Evolutionary conservation across 768 basidiomycete genomes (phyloP), one percentile per base, ranked within the genome.

Genomic region (Favolaschia claudopus): DNA sequence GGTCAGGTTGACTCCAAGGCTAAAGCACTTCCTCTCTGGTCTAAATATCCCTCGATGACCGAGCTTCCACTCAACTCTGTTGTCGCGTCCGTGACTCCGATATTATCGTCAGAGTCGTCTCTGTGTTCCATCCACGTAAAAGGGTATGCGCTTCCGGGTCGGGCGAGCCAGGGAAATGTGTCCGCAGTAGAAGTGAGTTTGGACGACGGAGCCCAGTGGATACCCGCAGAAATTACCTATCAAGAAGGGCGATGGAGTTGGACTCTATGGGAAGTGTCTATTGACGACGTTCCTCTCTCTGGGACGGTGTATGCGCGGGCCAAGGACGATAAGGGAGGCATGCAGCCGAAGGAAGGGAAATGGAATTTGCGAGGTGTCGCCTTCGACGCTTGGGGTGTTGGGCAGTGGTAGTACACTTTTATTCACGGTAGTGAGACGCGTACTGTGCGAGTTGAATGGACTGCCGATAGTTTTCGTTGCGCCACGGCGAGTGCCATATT

Each of bases 301-400:
- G 82, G 81, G 3, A 71, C 69, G 5, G 75, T 81, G 6, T 70
- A 75, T 44, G 83, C 84, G 52, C 81, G 87, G 5, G 89, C 87
- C 2, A 74, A 71, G 24, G 87, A 89, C 70, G 69, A 69, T 8
- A 70, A 67, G 20, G 86, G 84, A 5, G 71, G 77, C 25, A 60
- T 78, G 12, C 89, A 91, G 69, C 76, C 74, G 0, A 71, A 73
- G 34, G 78, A 82, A 6, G 79, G 78, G 2, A 63, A 69, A 14
- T 91, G 89, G 89, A 91, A 89, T 67, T 66, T 90, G 65, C 74
- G 89, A 38, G 89, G 89, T 1, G 85, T 91, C 7, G 87, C 79
- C 8, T 85, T 73, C 63, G 80, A 82, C 69, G 81, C 75, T 13
- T 85, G 83, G 83, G 82, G 83, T 19, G 68, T 75, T 52, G 74